Percentiles rank a stretch among this genome's conserved stretches.
Evolutionary conservation across 139 green algal genomes (phyloP).

Genomic region (Protoeuglena noctilucae): DNA sequence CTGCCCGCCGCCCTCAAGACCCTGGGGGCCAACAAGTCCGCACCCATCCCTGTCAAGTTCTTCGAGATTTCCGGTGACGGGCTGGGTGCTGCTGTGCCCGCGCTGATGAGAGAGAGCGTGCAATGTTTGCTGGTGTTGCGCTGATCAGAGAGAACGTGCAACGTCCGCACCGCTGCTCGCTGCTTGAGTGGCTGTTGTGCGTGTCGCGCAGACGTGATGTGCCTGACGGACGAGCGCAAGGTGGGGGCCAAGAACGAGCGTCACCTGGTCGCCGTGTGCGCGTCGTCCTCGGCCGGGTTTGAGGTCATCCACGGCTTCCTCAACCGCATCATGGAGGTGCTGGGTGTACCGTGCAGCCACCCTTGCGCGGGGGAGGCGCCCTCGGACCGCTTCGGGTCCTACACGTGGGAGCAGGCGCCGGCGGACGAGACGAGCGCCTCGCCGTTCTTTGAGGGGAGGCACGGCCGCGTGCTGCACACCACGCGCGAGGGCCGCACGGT

Average conservation of each 20-base stretch:
- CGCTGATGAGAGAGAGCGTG: background rate
- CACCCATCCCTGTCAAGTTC: conserved; percentile 72
- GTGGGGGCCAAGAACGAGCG: conserved; percentile 76
- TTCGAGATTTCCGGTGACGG: conserved; percentile 78
- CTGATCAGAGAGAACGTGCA: no score
- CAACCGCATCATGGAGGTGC: conserved; percentile 88
- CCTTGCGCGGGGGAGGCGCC: conserved; percentile 3
- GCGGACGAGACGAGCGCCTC: conserved; percentile 22
- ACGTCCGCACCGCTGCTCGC: background rate
- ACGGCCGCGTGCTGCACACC: conserved; percentile 29
- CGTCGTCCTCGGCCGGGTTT: conserved; percentile 61
- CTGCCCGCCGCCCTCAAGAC: conserved; percentile 78
- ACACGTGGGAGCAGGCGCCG: conserved; percentile 45
- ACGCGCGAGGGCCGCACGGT: conserved; percentile 9
- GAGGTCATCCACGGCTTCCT: conserved; percentile 90
- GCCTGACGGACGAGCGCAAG: conserved; percentile 14
- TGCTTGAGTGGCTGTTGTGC: background rate
- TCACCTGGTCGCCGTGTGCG: conserved; percentile 71
- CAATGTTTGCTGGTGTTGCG: background rate
- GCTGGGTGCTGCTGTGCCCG: conserved; percentile 50
- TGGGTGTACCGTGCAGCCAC: conserved; percentile 45
- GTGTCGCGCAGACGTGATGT: background rate
- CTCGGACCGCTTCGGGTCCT: conserved; percentile 23
- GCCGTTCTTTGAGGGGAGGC: conserved; percentile 74
- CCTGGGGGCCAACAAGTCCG: conserved; percentile 78